phyloP scores from a whole-genome alignment of 768 basidiomycete species.

The button mushroom (Agaricus bisporus) region DNA sequence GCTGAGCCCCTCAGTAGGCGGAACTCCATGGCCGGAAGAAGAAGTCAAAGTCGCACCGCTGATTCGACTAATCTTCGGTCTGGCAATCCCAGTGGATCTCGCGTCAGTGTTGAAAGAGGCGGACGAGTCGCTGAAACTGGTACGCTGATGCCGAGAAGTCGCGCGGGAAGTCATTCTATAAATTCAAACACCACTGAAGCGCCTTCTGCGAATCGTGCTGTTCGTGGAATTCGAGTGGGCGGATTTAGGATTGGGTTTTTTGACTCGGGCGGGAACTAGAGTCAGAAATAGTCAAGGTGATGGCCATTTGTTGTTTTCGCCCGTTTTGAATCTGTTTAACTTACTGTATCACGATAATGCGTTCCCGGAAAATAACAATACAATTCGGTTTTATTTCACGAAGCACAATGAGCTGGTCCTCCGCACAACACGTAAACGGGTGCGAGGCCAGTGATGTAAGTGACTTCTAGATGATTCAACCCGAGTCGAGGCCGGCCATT shows the following conservation, averaged over 20 bases:
- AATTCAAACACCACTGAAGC: conserved; percentile 3
- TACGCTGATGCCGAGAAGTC: conserved; percentile 27
- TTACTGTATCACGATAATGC: conserved; percentile 11
- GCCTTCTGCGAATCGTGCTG: not conserved
- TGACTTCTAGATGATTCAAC: not conserved
- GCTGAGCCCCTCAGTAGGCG: conserved; percentile 50
- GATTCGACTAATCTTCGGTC: conserved; percentile 27
- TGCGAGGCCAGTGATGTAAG: not conserved
- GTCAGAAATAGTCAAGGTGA: conserved; percentile 4
- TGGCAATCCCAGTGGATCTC: conserved; percentile 31
- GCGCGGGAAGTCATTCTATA: conserved; percentile 7
- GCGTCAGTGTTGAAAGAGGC: conserved; percentile 56
- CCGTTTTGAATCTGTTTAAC: conserved; percentile 1
- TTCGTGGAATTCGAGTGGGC: conserved; percentile 3
- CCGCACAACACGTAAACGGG: not conserved
- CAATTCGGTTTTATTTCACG: not conserved
- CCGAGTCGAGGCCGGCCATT: not conserved
- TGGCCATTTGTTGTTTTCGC: conserved; percentile 1
- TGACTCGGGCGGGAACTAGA: conserved; percentile 7
- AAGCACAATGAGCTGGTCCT: conserved; percentile 3
- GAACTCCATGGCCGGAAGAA: conserved; percentile 38
- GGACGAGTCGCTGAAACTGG: conserved; percentile 62
- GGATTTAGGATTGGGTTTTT: conserved; percentile 8
- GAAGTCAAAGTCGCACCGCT: conserved; percentile 26
- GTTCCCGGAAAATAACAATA: not conserved